A percentile compares a stretch with the other conserved stretches of the same genome.
These are phyloP conservation scores for Aspergillus neoniger DNA, from an alignment of 2,329 filamentous ascomycete genomes.

Conservation along the genomic window DNA sequence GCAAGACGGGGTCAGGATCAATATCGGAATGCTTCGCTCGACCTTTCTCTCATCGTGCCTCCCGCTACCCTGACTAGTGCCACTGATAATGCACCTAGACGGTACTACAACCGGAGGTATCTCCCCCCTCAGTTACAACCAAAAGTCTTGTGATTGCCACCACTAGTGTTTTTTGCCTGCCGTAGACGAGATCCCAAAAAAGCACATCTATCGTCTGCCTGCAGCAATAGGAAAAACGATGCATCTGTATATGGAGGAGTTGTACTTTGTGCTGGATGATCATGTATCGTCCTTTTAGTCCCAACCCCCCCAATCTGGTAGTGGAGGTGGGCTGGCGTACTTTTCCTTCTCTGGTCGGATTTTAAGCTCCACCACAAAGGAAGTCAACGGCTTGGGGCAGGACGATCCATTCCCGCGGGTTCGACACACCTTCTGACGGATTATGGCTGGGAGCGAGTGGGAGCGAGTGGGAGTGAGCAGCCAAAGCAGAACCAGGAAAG, in stretches of 20 bases:
- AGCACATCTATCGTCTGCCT: not conserved
- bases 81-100: not conserved
- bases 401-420: slow-evolving; percentile 34
- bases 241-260: not conserved
- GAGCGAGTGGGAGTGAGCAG: slow-evolving; percentile 13
- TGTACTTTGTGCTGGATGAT: not conserved
- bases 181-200: not conserved
- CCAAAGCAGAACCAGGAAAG: slow-evolving; percentile 28
- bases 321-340: slow-evolving; percentile 3
- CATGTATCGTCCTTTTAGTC: not conserved
- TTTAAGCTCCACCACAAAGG: slow-evolving; percentile 12
- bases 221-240: not conserved
- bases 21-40: slow-evolving; percentile 3
- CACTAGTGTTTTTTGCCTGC: not conserved
- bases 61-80: slow-evolving; percentile 1
- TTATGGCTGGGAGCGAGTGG: slow-evolving; percentile 16
- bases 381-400: slow-evolving; percentile 22
- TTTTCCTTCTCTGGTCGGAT: slow-evolving; percentile 5
- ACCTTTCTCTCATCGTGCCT: not conserved
- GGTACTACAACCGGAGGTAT: not conserved
- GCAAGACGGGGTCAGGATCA: slow-evolving; percentile 1
- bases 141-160: not conserved
- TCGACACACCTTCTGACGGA: slow-evolving; percentile 29
- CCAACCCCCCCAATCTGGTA: not conserved
- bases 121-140: not conserved